Conservation (phyloP, 2,329 filamentous ascomycete species). For the Ampelomyces quisqualis region DNA sequence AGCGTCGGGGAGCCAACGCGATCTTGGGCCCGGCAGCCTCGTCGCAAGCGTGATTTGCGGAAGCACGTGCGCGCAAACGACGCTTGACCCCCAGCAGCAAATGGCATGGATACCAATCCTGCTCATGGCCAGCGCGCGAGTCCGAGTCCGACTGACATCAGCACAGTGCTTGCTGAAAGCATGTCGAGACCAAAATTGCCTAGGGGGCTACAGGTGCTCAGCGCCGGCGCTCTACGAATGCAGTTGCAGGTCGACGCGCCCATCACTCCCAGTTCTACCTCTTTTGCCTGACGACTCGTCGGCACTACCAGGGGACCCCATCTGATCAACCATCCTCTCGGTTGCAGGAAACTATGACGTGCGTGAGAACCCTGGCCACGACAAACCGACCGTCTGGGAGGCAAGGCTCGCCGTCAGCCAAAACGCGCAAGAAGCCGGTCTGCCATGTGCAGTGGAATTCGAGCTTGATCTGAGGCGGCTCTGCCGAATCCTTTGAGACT, state of each 20-base stretch:
- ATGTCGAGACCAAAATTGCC: no score
- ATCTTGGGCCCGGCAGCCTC: conserved; percentile 13
- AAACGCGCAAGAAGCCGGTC: conserved; percentile 18
- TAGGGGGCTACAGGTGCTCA: no score
- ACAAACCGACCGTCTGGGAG: conserved; percentile 19
- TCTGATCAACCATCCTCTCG: conserved; percentile 14
- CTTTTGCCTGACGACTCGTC: no score
- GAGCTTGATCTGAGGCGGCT: conserved; percentile 23
- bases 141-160: no score
- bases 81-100: conserved; percentile 27
- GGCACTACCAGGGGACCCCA: conserved; percentile 5
- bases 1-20: conserved; percentile 6
- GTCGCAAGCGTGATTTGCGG: background rate
- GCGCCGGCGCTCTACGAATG: no score
- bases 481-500: conserved; percentile 17
- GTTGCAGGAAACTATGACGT: conserved; percentile 15
- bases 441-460: conserved; percentile 14
- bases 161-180: no score
- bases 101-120: conserved; percentile 16
- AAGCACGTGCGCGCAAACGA: conserved; percentile 1
- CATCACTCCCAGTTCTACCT: background rate
- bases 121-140: no score
- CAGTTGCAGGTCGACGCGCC: background rate
- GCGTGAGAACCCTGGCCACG: conserved; percentile 18
- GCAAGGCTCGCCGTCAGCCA: conserved; percentile 17